These are phyloP conservation scores for Alternaria angustiovoidea DNA, from an alignment of 2,329 filamentous ascomycete genomes.

Conservation along the genomic window DNA sequence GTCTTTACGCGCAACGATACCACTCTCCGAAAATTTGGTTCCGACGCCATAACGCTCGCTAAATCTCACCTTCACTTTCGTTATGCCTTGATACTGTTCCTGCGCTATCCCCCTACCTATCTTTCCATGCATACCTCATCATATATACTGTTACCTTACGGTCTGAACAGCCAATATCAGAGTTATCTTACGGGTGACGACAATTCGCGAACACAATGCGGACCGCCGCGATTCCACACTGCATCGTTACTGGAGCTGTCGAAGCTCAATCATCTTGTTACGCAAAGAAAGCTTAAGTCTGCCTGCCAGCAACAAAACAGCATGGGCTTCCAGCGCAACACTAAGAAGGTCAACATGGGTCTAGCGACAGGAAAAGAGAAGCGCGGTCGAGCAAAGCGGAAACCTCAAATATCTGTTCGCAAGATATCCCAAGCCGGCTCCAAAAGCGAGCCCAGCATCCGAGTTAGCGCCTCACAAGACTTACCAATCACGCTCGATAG, in stretches of 20 bases:
- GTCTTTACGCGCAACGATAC: neutral
- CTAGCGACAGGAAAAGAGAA: neutral
- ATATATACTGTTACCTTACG: conserved; percentile 19
- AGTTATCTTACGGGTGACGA: neutral
- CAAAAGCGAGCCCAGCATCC: neutral
- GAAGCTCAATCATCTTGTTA: too few relatives aligned
- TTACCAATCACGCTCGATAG: conserved; percentile 25
- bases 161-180: conserved; percentile 11
- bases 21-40: neutral
- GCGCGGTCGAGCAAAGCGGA: neutral
- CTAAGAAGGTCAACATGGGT: neutral
- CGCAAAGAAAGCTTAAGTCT: neutral
- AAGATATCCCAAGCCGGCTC: neutral
- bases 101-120: conserved; percentile 30
- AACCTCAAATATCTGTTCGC: neutral
- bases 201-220: neutral
- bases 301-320: neutral
- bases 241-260: neutral
- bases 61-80: neutral
- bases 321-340: neutral
- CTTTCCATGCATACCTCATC: conserved; percentile 7
- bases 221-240: neutral
- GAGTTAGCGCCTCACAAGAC: conserved; percentile 3
- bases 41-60: neutral
- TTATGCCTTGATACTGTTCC: too few relatives aligned